Conservation (phyloP, 2,329 filamentous ascomycete species). For the Emydomyces testavorans region DNA sequence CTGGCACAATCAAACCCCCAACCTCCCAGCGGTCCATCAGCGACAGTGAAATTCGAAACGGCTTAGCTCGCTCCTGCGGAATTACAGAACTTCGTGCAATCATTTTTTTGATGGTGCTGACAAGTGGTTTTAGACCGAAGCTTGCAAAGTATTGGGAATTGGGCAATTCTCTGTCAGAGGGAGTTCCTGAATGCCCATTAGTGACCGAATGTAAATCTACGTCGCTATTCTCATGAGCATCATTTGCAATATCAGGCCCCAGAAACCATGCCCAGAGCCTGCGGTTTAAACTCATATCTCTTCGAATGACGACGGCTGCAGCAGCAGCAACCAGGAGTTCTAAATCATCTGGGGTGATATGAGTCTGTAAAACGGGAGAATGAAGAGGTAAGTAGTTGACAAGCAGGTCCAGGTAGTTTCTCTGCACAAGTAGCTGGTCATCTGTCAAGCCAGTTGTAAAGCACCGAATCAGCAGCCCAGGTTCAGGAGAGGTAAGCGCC, state of each 20-base stretch:
- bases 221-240: slow-evolving; percentile 28
- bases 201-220: slow-evolving; percentile 22
- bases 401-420: slow-evolving; percentile 84
- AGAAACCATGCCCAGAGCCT: slow-evolving; percentile 94
- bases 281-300: slow-evolving; percentile 94
- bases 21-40: slow-evolving; percentile 99
- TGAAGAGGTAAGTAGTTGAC: slow-evolving; percentile 82
- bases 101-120: slow-evolving; percentile 63
- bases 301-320: slow-evolving; percentile 71
- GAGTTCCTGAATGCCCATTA: slow-evolving; percentile 22
- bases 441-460: slow-evolving; percentile 85
- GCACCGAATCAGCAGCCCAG: slow-evolving; percentile 76
- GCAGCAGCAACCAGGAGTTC: slow-evolving; percentile 73
- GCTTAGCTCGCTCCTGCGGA: slow-evolving; percentile 61
- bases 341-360: slow-evolving; percentile 62
- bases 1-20: slow-evolving; percentile 74
- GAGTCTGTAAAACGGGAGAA: slow-evolving; percentile 65
- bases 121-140: slow-evolving; percentile 63
- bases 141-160: slow-evolving; percentile 73
- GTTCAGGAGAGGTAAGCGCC: slow-evolving; percentile 59
- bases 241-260: slow-evolving; percentile 53
- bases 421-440: slow-evolving; percentile 79
- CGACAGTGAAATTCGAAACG: slow-evolving; percentile 84
- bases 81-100: slow-evolving; percentile 47
- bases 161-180: slow-evolving; percentile 38